A percentile compares a stretch with the other conserved stretches of the same genome.
Conservation (phyloP, 2,329 filamentous ascomycete species). For the Chalaropsis ovoidea region DNA sequence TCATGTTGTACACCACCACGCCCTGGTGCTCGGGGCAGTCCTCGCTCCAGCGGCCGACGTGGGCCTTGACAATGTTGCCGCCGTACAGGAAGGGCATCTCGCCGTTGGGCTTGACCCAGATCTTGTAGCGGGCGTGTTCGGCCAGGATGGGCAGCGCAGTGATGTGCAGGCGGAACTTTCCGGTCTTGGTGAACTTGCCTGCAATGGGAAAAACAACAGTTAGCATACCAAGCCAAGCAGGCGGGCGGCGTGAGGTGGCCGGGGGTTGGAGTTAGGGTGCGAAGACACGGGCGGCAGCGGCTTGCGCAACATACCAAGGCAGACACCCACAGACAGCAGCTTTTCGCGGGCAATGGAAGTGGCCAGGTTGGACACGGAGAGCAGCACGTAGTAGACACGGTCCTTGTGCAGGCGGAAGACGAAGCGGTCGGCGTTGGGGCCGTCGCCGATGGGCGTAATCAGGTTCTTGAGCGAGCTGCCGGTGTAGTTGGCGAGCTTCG, state of each 20-base stretch:
- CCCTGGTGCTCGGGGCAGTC: constrained; percentile 91
- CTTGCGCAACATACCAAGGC: constrained; percentile 46
- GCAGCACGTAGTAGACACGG: constrained; percentile 83
- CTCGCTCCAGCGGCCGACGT: constrained; percentile 72
- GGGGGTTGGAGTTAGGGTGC: not conserved
- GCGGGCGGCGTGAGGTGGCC: not conserved
- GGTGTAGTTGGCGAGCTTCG: constrained; percentile 89
- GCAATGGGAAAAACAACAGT: not conserved
- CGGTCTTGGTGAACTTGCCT: constrained; percentile 94
- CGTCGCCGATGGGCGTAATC: constrained; percentile 61
- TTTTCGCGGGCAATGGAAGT: constrained; percentile 73
- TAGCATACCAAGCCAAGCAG: not conserved
- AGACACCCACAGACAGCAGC: constrained; percentile 79
- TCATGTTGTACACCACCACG: constrained; percentile 81
- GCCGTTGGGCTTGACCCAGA: constrained; percentile 93
- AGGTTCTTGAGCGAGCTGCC: constrained; percentile 77
- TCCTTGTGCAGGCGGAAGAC: constrained; percentile 76
- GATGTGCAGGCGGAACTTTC: constrained; percentile 90
- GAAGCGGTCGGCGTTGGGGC: constrained; percentile 61
- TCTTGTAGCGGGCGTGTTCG: constrained; percentile 86
- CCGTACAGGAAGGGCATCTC: constrained; percentile 98
- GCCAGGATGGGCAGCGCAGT: constrained; percentile 80
- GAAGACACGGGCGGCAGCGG: not conserved
- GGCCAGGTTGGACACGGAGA: constrained; percentile 82
- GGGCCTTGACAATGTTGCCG: constrained; percentile 65